Percentiles rank a stretch among this genome's conserved stretches.
phyloP scores from a whole-genome alignment of 2,329 filamentous ascomycete genomes.

The Ceratocystis colombiana region DNA sequence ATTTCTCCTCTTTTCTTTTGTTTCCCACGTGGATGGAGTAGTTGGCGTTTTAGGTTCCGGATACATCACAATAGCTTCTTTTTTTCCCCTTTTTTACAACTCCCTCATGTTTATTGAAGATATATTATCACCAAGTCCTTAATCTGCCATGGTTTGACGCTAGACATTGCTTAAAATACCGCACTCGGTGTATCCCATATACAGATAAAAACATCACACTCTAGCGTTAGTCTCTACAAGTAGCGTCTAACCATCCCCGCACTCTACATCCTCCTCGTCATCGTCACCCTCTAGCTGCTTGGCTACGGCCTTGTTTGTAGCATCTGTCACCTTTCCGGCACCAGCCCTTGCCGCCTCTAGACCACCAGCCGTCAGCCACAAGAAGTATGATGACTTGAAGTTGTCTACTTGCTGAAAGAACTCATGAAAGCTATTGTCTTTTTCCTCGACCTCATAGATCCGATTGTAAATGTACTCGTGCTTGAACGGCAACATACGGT shows the following conservation, averaged over 20 bases:
- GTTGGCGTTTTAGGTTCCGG: not conserved
- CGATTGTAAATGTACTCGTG: constrained; percentile 81
- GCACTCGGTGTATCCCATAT: not conserved
- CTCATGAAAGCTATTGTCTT: constrained; percentile 67
- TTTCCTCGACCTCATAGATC: constrained; percentile 83
- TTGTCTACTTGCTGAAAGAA: constrained; percentile 74
- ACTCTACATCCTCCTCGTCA: constrained; percentile 41
- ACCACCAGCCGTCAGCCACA: constrained; percentile 63
- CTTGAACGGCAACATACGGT: constrained; percentile 80
- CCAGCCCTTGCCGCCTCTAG: constrained; percentile 46
- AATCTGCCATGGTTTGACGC: not conserved
- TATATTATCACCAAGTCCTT: not conserved
- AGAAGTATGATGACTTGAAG: constrained; percentile 60
- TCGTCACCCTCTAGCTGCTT: constrained; percentile 45
- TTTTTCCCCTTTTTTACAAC: not conserved
- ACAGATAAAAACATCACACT: not conserved
- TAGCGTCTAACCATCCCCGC: constrained; percentile 35
- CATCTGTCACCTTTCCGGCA: constrained; percentile 30
- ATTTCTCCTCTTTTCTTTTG: not conserved
- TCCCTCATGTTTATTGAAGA: not conserved
- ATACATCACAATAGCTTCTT: not conserved
- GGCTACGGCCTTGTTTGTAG: constrained; percentile 37
- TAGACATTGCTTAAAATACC: not conserved
- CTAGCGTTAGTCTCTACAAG: not conserved
- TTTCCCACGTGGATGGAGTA: not conserved